Evolutionary conservation across 805 yeast species (phyloP), one percentile per base, ranked within the genome.

Genomic region (Ogataea ramenticola): DNA sequence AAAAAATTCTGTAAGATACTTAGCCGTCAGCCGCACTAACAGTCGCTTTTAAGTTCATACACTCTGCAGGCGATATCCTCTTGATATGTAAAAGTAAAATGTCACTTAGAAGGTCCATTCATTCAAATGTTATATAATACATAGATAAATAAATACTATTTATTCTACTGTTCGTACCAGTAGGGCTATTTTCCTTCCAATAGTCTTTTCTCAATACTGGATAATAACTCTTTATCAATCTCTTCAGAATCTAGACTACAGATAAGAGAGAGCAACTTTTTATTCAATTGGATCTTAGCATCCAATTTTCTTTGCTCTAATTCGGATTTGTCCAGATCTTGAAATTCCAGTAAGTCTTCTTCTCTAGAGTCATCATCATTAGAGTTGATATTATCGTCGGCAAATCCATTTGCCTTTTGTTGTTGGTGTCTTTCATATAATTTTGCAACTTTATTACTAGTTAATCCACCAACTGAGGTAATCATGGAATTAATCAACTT

Each of bases 161-260:
- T n/a, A n/a, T n/a, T n/a, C n/a, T n/a, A n/a, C n/a, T n/a, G n/a
- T n/a, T n/a, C n/a, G n/a, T n/a, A n/a, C n/a, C n/a, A n/a, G n/a
- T n/a, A n/a, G n/a, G n/a, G n/a, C 10, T 24, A 24, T 24, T 24
- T 34, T 5, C 24, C 24, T 17, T 17, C 44, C 11, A 51, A 21
- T 41, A 70, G 48, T 24, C 75, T 73, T 45, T 65, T 61, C 41
- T 67, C 88, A 36, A 91, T 85, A 19, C 91, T 96, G 51, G 86
- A 91, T 41, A 91, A 70, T 46, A 88, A 71, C 27, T 86, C 83
- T 52, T 72, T 76, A 51, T 83, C 87, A 46, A 91, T 82, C 47
- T 85, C 93, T 47, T 86, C 95, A 19, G 81, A 72, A 41, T 80
- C 77, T 43, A 88, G 71, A 2, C 87, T 95, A 58, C 95, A 85